These are phyloP conservation scores for Pleurotus platypus DNA, from an alignment of 768 basidiomycete species.

Conservation along the genomic window DNA sequence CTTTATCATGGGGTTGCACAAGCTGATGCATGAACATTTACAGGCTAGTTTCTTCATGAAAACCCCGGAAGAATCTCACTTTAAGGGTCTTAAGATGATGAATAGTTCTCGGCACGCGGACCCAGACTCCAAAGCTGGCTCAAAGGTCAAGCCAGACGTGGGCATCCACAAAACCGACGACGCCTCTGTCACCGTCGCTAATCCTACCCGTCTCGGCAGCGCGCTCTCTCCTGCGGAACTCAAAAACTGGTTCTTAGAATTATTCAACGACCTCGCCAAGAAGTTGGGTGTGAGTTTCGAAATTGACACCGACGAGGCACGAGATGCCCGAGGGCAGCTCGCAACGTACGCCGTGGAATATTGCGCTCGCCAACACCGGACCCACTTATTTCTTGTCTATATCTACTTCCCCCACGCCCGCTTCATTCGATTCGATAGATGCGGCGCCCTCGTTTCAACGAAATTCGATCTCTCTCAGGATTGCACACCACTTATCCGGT, in stretches of 20 bases:
- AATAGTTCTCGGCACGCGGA: not conserved
- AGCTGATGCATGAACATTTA: too few species aligned
- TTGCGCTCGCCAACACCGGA: constrained; percentile 23
- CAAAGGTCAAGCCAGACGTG: not conserved
- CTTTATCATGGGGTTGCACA: too few species aligned
- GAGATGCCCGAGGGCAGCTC: constrained; percentile 17
- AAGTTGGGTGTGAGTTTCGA: constrained; percentile 5
- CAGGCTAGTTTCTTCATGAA: too few species aligned
- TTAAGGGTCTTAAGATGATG: not conserved
- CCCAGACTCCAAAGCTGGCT: not conserved
- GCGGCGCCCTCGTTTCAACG: constrained; percentile 23
- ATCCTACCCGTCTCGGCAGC: not conserved
- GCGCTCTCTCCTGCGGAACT: not conserved
- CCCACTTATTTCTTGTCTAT: constrained; percentile 24
- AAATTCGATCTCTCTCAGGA: constrained; percentile 18
- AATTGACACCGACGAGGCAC: not conserved
- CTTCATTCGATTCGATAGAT: constrained; percentile 31
- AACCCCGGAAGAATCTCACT: too few species aligned
- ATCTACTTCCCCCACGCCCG: constrained; percentile 21
- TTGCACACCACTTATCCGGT: constrained; percentile 14
- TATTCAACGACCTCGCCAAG: not conserved
- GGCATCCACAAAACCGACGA: not conserved
- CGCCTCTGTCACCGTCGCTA: not conserved
- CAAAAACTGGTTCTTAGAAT: not conserved
- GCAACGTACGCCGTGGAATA: constrained; percentile 19